Base-by-base conservation (phyloP, 225 moss, liverwort and hornwort species). In the Asterella californica region DNA sequence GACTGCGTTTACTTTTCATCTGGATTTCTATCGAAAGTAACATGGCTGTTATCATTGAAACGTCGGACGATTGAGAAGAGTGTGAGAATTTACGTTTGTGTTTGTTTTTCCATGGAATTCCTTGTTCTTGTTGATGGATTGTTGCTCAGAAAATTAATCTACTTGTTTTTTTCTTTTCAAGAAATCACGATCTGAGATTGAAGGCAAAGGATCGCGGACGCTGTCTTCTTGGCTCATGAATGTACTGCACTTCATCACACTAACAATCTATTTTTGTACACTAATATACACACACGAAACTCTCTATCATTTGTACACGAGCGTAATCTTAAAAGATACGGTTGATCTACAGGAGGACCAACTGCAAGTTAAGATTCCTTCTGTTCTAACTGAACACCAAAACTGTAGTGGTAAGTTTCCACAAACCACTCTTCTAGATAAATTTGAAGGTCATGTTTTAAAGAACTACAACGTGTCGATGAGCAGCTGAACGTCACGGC, bases 401-500 rank as follows among this genome's bases (percentile, higher is more conserved):
- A 67, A 67, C 67, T 67, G 32, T 32, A 34, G 33, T 67, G 67
- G 67, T 2, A 67, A 27, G 9, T 17, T 15, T 21, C 33, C 67
- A 67, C 67, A 12, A 33, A 15, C 3, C 34, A 33, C 34, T 67
- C 67, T 15, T 67, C 33, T 32, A 2, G 5, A 32, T 32, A 67
- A 19, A 34, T 21, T 34, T 33, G 30, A 67, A 0, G 32, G 5
- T 33, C 12, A 17, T 36, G 36, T 34, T 15, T 36, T 36, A 29
- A 36, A 0, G 19, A 67, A 19, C 67, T 37, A 78, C 29, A 78
- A 33, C 7, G 68, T 68, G 33, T 78, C 78, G 48, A 78, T 78
- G 33, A 80, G 71, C 46, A 80, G 70, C 46, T 71, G 79, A 36
- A 81, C 59, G n/a, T 74, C 81, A 38, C 65, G 65, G 9, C 67